Evolutionary conservation across 2,329 filamentous ascomycete species (phyloP).

Genomic region (Didymella sp.): DNA sequence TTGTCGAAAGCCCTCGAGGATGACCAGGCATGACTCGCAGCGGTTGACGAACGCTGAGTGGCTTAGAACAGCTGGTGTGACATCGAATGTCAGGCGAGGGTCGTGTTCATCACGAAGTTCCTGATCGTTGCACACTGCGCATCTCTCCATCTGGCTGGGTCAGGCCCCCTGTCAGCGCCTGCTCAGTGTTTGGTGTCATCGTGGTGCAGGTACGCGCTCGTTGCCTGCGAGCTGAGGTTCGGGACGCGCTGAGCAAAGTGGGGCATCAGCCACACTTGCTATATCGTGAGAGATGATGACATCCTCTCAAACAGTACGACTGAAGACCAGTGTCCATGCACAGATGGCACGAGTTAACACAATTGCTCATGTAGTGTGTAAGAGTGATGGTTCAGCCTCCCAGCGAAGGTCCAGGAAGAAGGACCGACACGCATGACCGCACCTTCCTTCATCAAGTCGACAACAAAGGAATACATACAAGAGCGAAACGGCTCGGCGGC

Average conservation of each 20-base stretch:
- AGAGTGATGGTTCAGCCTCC: neutral
- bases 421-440: neutral
- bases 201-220: neutral
- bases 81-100: slow-evolving; percentile 21
- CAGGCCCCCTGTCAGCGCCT: neutral
- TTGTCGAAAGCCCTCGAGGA: slow-evolving; percentile 26
- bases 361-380: neutral
- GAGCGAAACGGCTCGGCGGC: neutral
- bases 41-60: slow-evolving; percentile 11
- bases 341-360: neutral
- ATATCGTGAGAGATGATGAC: neutral
- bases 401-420: neutral
- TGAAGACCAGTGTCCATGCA: neutral
- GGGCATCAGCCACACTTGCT: neutral
- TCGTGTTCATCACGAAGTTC: slow-evolving; percentile 7
- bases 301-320: neutral
- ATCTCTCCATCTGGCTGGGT: neutral
- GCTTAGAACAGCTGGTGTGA: slow-evolving; percentile 19
- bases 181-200: neutral
- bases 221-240: neutral
- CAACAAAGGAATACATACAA: neutral
- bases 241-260: neutral
- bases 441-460: neutral
- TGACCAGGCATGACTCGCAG: slow-evolving; percentile 23
- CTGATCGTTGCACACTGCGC: neutral